Evolutionary conservation across 1,139 yeast genomes (phyloP), one percentile per base, ranked within the genome.

Genomic region (Candida sp.): DNA sequence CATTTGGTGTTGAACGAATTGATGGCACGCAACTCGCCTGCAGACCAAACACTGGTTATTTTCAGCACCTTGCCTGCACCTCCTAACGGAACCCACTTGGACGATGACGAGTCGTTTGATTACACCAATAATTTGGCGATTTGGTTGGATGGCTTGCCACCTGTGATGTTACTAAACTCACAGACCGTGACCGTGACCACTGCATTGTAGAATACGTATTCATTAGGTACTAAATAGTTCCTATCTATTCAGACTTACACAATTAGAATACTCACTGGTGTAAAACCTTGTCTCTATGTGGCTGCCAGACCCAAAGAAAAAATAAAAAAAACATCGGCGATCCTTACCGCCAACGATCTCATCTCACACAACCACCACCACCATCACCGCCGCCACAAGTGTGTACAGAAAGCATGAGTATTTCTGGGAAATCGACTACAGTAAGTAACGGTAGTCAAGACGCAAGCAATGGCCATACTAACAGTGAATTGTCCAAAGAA

Each of bases 111-210:
- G 27, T 81, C 96, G 44, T 72, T 84, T 49, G 92, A 88, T 43
- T 94, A 92, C 62, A 83, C 89, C 8, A 85, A 85, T 51, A 88
- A 88, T 58, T 73, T 94, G 51, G 88, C 92, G 45, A 70, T 89
- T 11, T 90, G 98, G 96, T 77, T 92, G 50, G 82, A 85, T 48
- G 91, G 81, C 7, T 70, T 94, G 43, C 97, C 97, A 0, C 97
- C 98, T 0, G 79, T 84, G 3, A 67, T 94, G 63, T 69, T 94
- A 54, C 78, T 94, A 50, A 93, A 94, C 64, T 90, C 98, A 0
- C 96, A 92, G 68, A 88, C 97, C 0, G 91, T 93, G 75, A 94
- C 99, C 0, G 98, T 94, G 1, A 94, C 99, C 0, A 93, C 98
- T 9, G 92, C 96, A 25, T 73, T 90, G 56, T 90, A 73, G 44